Conservation (phyloP, 75 land plant genomes). For the Gnetum montanum region DNA sequence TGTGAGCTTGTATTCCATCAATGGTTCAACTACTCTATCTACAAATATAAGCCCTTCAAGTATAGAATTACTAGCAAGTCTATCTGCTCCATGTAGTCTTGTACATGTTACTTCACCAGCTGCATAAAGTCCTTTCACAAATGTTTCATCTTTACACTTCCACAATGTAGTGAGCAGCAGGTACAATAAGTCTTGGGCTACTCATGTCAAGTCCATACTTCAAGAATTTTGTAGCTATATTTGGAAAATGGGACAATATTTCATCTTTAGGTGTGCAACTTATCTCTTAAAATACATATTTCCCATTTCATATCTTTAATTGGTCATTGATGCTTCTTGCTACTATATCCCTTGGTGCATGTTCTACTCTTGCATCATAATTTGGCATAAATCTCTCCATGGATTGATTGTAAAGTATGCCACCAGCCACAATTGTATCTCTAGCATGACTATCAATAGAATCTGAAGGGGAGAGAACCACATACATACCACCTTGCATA, state of each 20-base stretch:
- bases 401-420: constrained; percentile 78
- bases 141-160: constrained; percentile 97
- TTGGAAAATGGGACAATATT: constrained; percentile 88
- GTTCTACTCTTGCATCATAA: constrained; percentile 88
- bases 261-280: constrained; percentile 80
- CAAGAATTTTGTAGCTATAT: constrained; percentile 90
- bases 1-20: constrained; percentile 39
- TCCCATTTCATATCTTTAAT: constrained; percentile 79
- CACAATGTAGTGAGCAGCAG: constrained; percentile 99
- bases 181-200: constrained; percentile 90
- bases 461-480: no score
- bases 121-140: constrained; percentile 78
- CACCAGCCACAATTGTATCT: no score
- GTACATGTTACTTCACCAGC: constrained; percentile 99
- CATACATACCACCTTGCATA: no score
- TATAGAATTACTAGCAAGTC: constrained; percentile 97
- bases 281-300: constrained; percentile 87
- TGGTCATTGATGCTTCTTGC: constrained; percentile 98
- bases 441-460: no score
- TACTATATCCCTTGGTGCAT: constrained; percentile 95
- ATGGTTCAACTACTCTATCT: constrained; percentile 85
- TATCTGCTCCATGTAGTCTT: constrained; percentile 94
- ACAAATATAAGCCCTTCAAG: constrained; percentile 97
- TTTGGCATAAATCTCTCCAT: constrained; percentile 97
- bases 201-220: constrained; percentile 69